A percentile compares a stretch with the other conserved stretches of the same genome.
phyloP scores from a whole-genome alignment of 1,284 basidiomycete species.

The Rhodotorula sp. region DNA sequence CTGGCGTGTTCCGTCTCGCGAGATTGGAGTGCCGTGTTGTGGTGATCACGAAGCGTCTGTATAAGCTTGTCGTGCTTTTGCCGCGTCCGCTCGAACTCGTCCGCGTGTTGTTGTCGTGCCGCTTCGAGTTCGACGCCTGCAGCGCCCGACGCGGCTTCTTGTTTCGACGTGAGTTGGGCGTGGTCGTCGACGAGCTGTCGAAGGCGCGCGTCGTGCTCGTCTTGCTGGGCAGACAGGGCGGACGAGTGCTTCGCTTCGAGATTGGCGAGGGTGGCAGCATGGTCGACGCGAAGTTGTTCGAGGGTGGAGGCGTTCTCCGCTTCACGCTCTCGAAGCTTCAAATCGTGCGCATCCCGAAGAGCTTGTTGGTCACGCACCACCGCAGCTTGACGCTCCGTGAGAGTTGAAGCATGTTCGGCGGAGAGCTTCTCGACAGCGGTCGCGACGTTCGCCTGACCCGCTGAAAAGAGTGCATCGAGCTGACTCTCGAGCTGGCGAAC shows the following conservation, averaged over 20 bases:
- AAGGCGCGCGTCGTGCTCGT: background rate
- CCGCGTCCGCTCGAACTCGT: slow-evolving; percentile 67
- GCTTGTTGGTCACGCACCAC: slow-evolving; percentile 53
- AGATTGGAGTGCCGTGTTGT: background rate
- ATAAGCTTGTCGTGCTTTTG: slow-evolving; percentile 54
- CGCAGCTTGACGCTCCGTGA: slow-evolving; percentile 54
- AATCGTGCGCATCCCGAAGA: slow-evolving; percentile 40
- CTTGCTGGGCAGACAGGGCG: background rate
- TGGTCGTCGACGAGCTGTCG: background rate
- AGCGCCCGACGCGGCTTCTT: background rate
- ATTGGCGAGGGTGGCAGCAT: slow-evolving; percentile 4
- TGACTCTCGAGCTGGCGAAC: background rate
- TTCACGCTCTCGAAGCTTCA: too few relatives aligned
- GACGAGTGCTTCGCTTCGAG: background rate
- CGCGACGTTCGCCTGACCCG: background rate
- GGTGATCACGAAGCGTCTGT: slow-evolving; percentile 52
- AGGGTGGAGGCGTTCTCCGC: slow-evolving; percentile 45
- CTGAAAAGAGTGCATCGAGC: background rate
- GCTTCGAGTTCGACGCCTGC: too few relatives aligned
- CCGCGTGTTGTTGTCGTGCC: slow-evolving; percentile 56
- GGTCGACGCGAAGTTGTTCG: slow-evolving; percentile 52
- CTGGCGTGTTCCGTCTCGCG: background rate
- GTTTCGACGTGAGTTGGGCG: background rate
- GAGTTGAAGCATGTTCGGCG: slow-evolving; percentile 67
- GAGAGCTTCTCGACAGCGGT: slow-evolving; percentile 54